Evolutionary conservation across 1,284 basidiomycete genomes (phyloP), one percentile per base, ranked within the genome.

Genomic region (Ganoderma multipileum): DNA sequence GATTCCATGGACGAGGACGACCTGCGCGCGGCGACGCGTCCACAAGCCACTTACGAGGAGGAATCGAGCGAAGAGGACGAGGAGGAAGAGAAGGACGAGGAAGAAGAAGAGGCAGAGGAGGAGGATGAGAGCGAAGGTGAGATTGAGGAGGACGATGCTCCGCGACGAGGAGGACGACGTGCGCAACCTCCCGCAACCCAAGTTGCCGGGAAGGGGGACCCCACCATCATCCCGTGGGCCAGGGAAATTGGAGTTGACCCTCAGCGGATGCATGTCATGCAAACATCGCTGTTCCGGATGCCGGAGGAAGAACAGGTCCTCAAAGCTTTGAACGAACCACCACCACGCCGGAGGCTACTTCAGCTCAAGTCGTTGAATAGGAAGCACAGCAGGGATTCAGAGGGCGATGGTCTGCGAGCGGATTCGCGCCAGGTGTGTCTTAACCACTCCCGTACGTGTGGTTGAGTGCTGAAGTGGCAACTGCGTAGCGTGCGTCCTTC

Each of bases 231-330:
- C 66, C 86, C 91, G 50, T 91, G 92, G 89, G 87, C 90, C 6
- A 85, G 90, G 67, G 88, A 87, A 64, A 79, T 93, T 42, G 92
- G 92, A 6, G 82, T 95, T 16, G 93, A 96, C 77, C 85, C 91
- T 55, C 91, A 92, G 78, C 93, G 91, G 79, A 88, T 97, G 83
- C 92, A 95, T 75, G 93, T 96, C 66, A 97, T 97, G 96, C 96
- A 97, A 77, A 89, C 92, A 0, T 92, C 93, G 30, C 83, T 97
- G 66, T 98, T 97, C 76, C 86, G 90, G 41, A 84, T 87, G 77
- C 90, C 91, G 28, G 90, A 93, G 76, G 89, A 92, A 73, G 88
- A 87, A 16, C 89, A 85, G 2, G 86, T 85, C 5, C 79, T 91
- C 66, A 86, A 84, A 70, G 84, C 85, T 47, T 73, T 87, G 73